phyloP scores from a whole-genome alignment of 345 rosid genomes.

The Hypericum androsaemum region DNA sequence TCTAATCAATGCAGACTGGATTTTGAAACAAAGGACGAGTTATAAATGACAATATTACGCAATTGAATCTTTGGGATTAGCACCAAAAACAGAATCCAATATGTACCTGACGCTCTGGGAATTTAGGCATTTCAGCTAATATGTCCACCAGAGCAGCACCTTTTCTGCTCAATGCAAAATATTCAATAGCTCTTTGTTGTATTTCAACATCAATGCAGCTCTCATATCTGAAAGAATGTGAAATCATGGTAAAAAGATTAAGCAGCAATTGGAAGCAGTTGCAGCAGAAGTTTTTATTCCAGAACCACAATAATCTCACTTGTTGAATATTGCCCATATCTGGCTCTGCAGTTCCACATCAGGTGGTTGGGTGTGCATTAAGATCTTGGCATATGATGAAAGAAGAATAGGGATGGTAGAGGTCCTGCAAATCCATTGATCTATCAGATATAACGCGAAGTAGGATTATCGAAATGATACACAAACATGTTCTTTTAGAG shows the following conservation, averaged over 20 bases:
- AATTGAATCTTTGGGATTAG: slow-evolving; percentile 6
- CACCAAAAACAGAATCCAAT: not conserved
- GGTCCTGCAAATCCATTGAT: slow-evolving; percentile 41
- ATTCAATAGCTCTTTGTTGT: slow-evolving; percentile 96
- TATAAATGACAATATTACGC: slow-evolving; percentile 6
- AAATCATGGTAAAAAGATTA: slow-evolving; percentile 13
- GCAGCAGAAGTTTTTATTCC: not conserved
- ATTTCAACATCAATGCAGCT: slow-evolving; percentile 98
- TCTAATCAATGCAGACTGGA: slow-evolving; percentile 80
- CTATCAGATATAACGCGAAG: slow-evolving; percentile 3
- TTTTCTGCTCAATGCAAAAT: slow-evolving; percentile 85
- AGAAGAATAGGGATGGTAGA: slow-evolving; percentile 85
- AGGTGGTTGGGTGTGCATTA: slow-evolving; percentile 86
- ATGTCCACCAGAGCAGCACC: slow-evolving; percentile 76
- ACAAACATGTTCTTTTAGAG: slow-evolving; percentile 1
- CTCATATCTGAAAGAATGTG: slow-evolving; percentile 55
- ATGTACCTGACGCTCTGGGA: slow-evolving; percentile 92
- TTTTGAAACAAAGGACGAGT: slow-evolving; percentile 1
- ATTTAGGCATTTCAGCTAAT: slow-evolving; percentile 99
- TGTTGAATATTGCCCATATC: slow-evolving; percentile 79
- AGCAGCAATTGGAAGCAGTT: not conserved
- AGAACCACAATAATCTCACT: slow-evolving; percentile 40
- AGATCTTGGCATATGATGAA: slow-evolving; percentile 93
- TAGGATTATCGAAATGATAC: slow-evolving; percentile 6
- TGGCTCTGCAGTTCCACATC: slow-evolving; percentile 81